Evolutionary conservation across 176 grass and related monocot genomes (phyloP), one percentile per base, ranked within the genome.

Genomic region (Hsuehochloa calcarea): DNA sequence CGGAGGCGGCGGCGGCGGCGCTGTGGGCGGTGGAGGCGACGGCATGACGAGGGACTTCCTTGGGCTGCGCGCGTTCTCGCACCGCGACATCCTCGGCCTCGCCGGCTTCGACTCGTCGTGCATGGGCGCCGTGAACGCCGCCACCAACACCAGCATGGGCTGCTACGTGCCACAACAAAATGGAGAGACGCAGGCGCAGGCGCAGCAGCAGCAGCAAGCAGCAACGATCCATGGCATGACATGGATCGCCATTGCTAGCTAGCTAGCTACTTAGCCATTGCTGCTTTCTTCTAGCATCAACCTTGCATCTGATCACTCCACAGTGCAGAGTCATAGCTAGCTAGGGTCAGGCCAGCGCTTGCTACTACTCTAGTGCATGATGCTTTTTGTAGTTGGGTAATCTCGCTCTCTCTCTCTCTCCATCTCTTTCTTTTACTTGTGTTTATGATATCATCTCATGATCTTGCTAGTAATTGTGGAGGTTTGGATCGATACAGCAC

Each of bases 21-120:
- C 14, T 1, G 60, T 9, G 1, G 84, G 68, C 1, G 86, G 78
- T 1, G 80, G 66, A 13, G 62, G 74, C 38, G 86, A 92, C 51
- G 88, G 86, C 77, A 85, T 95, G 83, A 98, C 96, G 39, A 92
- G 93, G 85, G 96, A 98, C 82, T 98, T 98, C 85, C 81, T 98
- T 13, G 93, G 96, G 2, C 84, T 98, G 27, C 94, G 93, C 58
- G 88, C 96, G 14, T 86, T 93, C 77, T 93, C 93, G 31, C 93
- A 94, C 72, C 80, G 88, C 40, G 96, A 90, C 62, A 86, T 98
- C 44, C 88, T 98, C 29, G 79, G 79, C 84, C 89, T 98, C 43
- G 82, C 96, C 13, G 87, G 91, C 65, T 90, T 93, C 17, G 89
- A 95, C 76, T 75, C 91, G 29, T 74, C 88, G 65, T 93, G 89